Base-by-base conservation (phyloP, 139 green algal species). In the Picochlorum sp. region DNA sequence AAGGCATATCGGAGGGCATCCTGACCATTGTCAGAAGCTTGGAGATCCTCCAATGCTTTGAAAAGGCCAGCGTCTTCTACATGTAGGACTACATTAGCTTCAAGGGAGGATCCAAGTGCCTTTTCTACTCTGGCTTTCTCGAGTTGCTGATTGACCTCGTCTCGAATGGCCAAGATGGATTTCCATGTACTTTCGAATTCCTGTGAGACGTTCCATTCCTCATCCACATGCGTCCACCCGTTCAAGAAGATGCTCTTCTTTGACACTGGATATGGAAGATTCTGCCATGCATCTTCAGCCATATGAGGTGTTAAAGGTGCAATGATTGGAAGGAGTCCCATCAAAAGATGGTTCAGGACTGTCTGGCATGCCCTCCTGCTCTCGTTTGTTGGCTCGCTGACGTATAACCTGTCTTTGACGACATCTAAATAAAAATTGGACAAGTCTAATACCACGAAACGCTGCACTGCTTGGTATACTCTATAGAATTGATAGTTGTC, bases 381-480 rank as follows among this genome's bases (percentile, higher is more conserved):
- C 23, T 59, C 45, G 16, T 80, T 80, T 62, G 65, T 56, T 1
- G 45, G 14, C 4, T 13, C 72, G 5, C 78, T 73, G 49, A 97
- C 88, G 77, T 96, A 97, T 54, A 96, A 75, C 4, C 89, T 69
- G 79, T 97, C 91, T 73, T 99, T 99, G 52, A 77, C 84, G 0
- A 92, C 77, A 72, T 99, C 94, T 41, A 99, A 82, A 74, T 98
- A 98, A 65, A 96, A 97, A 78, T 88, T 91, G 63, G 83, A 95
- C 15, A 97, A 82, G 52, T 98, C 92, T 11, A 72, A 62, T 9
- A 90, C 82, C 8, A 83, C 82, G 62, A 95, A 96, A n/a, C 83
- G 81, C 67, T 94, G 81, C 45, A 94, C 45, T 2, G 74, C 49
- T 70, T 90, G 79, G 75, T 83, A 91, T 57, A 89, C 83, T 45